phyloP scores from a whole-genome alignment of 2,329 filamentous ascomycete genomes.

The Sporothrix phasma region DNA sequence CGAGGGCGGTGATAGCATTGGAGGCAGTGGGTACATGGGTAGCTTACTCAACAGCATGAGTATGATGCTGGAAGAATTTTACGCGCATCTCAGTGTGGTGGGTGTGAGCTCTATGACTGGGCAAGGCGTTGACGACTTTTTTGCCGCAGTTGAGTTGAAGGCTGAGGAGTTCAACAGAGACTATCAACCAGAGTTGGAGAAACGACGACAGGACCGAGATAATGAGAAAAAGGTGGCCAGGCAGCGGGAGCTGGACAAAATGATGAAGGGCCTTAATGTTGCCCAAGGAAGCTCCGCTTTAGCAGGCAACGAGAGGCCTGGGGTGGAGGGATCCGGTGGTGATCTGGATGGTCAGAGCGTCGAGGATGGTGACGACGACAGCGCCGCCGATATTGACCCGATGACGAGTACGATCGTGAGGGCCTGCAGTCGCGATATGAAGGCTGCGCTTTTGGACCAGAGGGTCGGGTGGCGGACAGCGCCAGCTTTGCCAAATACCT shows the following conservation, averaged over 20 bases:
- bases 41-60: slow-evolving; percentile 96
- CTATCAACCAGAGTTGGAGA: slow-evolving; percentile 86
- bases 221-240: slow-evolving; percentile 60
- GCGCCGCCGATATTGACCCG: slow-evolving; percentile 39
- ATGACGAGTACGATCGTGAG: slow-evolving; percentile 51
- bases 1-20: slow-evolving; percentile 51
- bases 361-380: slow-evolving; percentile 30
- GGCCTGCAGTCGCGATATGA: slow-evolving; percentile 68
- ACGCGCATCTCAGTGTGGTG: slow-evolving; percentile 85
- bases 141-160: slow-evolving; percentile 79
- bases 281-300: background rate
- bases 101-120: slow-evolving; percentile 90
- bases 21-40: slow-evolving; percentile 90
- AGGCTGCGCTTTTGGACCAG: slow-evolving; percentile 53
- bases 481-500: slow-evolving; percentile 55
- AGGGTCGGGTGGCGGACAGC: slow-evolving; percentile 40
- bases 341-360: slow-evolving; percentile 26
- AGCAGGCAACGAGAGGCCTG: slow-evolving; percentile 23
- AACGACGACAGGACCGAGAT: slow-evolving; percentile 63
- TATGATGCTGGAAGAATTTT: slow-evolving; percentile 94
- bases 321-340: slow-evolving; percentile 19
- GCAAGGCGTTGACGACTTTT: slow-evolving; percentile 86
- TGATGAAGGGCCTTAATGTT: slow-evolving; percentile 83
- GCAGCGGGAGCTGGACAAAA: slow-evolving; percentile 75
- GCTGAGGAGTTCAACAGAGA: slow-evolving; percentile 78